Percentiles rank a stretch among this genome's conserved stretches.
Conservation (phyloP, 139 green algal species). For the Haematococcus sp. region DNA sequence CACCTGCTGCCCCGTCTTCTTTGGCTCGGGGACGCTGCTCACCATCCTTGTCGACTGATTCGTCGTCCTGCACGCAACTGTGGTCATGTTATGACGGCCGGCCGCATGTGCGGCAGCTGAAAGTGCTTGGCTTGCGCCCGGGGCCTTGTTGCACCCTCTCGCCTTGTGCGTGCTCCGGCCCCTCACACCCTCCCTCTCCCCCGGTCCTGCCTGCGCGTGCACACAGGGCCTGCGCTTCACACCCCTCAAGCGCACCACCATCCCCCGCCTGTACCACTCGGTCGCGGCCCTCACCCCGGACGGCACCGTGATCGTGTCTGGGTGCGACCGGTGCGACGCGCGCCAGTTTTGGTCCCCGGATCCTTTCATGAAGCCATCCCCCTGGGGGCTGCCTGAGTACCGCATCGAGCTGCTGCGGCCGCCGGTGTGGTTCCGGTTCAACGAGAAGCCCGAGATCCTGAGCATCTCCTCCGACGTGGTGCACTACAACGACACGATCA, state of each 20-base stretch:
- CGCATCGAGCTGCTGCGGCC: constrained; percentile 4
- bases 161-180: too few species aligned
- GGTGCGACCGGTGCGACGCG: constrained; percentile 35
- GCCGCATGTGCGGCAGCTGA: too few species aligned
- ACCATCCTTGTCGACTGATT: too few species aligned
- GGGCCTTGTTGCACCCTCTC: too few species aligned
- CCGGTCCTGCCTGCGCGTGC: too few species aligned
- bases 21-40: too few species aligned
- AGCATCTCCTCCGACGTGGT: neutral
- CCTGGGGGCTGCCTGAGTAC: constrained; percentile 14
- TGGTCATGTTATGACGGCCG: too few species aligned
- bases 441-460: neutral
- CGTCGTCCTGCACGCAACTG: too few species aligned
- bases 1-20: too few species aligned
- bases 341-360: constrained; percentile 10
- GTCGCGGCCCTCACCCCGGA: constrained; percentile 28
- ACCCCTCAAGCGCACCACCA: neutral
- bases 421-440: constrained; percentile 2
- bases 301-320: constrained; percentile 30
- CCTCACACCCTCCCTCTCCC: too few species aligned
- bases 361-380: neutral
- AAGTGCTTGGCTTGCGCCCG: too few species aligned
- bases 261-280: constrained; percentile 30
- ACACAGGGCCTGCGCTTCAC: constrained; percentile 13
- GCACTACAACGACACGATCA: neutral